Conservation (phyloP, 805 yeast genomes). For the Teunomyces barrocoloradensis region DNA sequence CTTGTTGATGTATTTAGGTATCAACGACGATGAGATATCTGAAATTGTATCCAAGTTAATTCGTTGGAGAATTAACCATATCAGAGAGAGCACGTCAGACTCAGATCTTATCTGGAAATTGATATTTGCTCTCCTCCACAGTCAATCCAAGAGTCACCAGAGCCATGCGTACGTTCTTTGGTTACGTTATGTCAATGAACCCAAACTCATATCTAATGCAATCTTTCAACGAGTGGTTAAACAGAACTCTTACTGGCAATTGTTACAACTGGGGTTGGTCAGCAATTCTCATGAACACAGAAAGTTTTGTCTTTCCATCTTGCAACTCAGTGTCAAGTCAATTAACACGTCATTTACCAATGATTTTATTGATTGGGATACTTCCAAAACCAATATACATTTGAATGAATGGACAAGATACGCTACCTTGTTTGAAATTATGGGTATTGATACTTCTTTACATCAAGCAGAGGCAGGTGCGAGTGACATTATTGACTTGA, state of each 20-base stretch:
- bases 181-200: constrained; percentile 48
- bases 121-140: constrained; percentile 34
- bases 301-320: constrained; percentile 63
- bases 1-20: constrained; percentile 32
- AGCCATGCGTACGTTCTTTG: constrained; percentile 52
- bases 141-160: constrained; percentile 20
- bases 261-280: constrained; percentile 54
- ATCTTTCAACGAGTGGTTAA: constrained; percentile 28
- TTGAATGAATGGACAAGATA: constrained; percentile 67
- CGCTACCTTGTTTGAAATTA: constrained; percentile 71
- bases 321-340: constrained; percentile 57
- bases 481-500: constrained; percentile 54
- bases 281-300: constrained; percentile 62
- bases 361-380: constrained; percentile 45
- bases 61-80: constrained; percentile 52
- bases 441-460: constrained; percentile 80
- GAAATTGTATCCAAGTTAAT: constrained; percentile 37
- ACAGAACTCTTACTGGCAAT: constrained; percentile 45
- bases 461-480: constrained; percentile 83
- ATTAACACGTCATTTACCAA: constrained; percentile 34
- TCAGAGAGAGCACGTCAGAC: constrained; percentile 18
- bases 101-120: constrained; percentile 44
- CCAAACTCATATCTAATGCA: constrained; percentile 9
- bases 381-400: constrained; percentile 20
- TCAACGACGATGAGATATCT: constrained; percentile 38